Conservation (phyloP, 2,329 filamentous ascomycete genomes). For the Arthroderma sp. region DNA sequence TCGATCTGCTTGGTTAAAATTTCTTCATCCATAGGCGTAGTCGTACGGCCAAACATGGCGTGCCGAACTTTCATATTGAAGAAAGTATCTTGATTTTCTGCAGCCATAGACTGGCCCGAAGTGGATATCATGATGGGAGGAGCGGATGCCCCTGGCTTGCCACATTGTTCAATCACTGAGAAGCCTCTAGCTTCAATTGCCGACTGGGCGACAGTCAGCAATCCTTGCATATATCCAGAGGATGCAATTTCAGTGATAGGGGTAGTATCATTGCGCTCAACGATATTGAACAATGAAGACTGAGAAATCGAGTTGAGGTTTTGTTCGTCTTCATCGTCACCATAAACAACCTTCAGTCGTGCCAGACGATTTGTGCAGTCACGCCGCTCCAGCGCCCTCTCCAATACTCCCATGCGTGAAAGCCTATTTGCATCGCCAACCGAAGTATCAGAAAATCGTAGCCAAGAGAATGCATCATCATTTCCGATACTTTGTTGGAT, state of each 20-base stretch:
- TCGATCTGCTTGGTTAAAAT: conserved; percentile 63
- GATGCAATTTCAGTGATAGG: conserved; percentile 55
- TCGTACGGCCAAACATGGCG: conserved; percentile 53
- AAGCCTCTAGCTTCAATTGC: conserved; percentile 59
- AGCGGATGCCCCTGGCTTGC: conserved; percentile 63
- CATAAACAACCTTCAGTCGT: conserved; percentile 55
- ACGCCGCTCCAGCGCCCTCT: conserved; percentile 53
- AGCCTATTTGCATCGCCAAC: conserved; percentile 57
- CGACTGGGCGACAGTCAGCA: conserved; percentile 65
- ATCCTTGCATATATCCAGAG: conserved; percentile 57
- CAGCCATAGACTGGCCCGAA: conserved; percentile 49
- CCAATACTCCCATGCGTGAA: conserved; percentile 57
- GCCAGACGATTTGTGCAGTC: conserved; percentile 45
- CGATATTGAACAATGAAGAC: conserved; percentile 72
- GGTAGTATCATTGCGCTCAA: conserved; percentile 51
- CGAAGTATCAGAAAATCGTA: conserved; percentile 72
- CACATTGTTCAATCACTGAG: conserved; percentile 66
- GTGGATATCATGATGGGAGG: conserved; percentile 74
- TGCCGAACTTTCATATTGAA: conserved; percentile 70
- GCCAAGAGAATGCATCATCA: conserved; percentile 66
- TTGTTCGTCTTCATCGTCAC: conserved; percentile 43
- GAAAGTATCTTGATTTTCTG: conserved; percentile 55
- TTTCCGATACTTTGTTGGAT: conserved; percentile 48
- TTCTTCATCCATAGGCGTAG: conserved; percentile 52
- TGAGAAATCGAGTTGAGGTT: conserved; percentile 52